Percentiles rank a stretch among this genome's conserved stretches.
These are phyloP conservation scores for Stylosanthes scabra DNA, from an alignment of 331 rosid genomes.

Conservation along the genomic window DNA sequence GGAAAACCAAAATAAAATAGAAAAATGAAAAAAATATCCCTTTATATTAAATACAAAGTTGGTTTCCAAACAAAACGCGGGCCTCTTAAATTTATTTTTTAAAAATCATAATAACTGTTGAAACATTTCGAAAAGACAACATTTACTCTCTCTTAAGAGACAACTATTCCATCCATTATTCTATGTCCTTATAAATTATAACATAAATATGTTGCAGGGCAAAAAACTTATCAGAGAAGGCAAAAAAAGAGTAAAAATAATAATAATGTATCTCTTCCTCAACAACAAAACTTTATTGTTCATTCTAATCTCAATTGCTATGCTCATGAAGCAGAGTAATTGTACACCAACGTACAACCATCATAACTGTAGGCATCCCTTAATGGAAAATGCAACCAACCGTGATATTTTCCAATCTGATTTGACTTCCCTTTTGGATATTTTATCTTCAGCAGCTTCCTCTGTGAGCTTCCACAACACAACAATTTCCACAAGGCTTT, in stretches of 20 bases:
- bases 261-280: conserved; percentile 18
- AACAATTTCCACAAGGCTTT: neutral
- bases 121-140: neutral
- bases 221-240: conserved; percentile 1
- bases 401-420: conserved; percentile 12
- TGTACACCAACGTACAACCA: conserved; percentile 12
- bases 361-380: conserved; percentile 8
- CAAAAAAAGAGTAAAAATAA: neutral
- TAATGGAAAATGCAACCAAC: neutral
- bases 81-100: too few relatives aligned
- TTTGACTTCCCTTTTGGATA: conserved; percentile 34
- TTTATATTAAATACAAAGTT: too few relatives aligned
- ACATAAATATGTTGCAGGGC: too few relatives aligned
- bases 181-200: too few relatives aligned
- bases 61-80: too few relatives aligned
- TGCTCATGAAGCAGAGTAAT: conserved; percentile 11
- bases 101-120: neutral
- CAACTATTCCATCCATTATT: neutral
- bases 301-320: conserved; percentile 17
- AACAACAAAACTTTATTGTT: neutral
- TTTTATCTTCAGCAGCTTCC: conserved; percentile 38
- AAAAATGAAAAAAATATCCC: too few relatives aligned
- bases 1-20: too few relatives aligned
- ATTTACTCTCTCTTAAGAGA: conserved; percentile 21
- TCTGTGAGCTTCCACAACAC: conserved; percentile 32